Percentiles rank a stretch among this genome's conserved stretches.
These are phyloP conservation scores for Trichoderma atrobrunneum DNA, from an alignment of 2,329 filamentous ascomycete genomes.

Conservation along the genomic window DNA sequence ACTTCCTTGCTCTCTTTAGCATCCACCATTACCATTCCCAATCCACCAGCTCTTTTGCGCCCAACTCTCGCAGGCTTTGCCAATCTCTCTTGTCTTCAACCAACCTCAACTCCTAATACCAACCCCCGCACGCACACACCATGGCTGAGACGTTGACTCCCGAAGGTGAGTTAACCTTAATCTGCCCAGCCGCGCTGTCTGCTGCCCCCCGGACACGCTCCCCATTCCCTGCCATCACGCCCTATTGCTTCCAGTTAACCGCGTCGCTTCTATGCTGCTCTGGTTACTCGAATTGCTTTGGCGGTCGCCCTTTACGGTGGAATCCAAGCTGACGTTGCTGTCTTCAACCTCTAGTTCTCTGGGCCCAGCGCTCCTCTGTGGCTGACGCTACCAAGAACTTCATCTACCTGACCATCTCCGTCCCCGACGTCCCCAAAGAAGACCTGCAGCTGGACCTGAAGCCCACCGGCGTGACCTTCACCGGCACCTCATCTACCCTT, in stretches of 20 bases:
- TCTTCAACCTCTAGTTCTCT: conserved; percentile 65
- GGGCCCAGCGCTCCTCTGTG: conserved; percentile 91
- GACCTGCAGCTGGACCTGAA: conserved; percentile 82
- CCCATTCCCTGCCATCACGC: not conserved
- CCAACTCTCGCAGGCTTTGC: not conserved
- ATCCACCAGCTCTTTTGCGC: not conserved
- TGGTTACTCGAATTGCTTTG: not conserved
- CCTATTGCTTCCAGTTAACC: not conserved
- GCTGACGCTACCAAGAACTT: conserved; percentile 84
- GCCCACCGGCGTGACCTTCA: conserved; percentile 74
- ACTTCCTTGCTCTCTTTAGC: not conserved
- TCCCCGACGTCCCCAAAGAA: conserved; percentile 74
- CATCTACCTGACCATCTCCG: conserved; percentile 88
- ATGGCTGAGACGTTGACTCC: conserved; percentile 36
- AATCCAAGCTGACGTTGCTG: not conserved
- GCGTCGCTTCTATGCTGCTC: not conserved
- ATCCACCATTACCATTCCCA: not conserved
- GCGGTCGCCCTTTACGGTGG: not conserved
- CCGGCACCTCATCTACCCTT: conserved; percentile 76
- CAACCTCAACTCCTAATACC: not conserved
- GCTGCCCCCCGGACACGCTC: not conserved
- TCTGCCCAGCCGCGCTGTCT: not conserved
- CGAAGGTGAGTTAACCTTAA: conserved; percentile 35
- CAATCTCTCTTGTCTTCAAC: not conserved
- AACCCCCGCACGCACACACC: conserved; percentile 5